These are phyloP conservation scores for Didymella segeticola DNA, from an alignment of 2,329 filamentous ascomycete genomes.

Conservation along the genomic window DNA sequence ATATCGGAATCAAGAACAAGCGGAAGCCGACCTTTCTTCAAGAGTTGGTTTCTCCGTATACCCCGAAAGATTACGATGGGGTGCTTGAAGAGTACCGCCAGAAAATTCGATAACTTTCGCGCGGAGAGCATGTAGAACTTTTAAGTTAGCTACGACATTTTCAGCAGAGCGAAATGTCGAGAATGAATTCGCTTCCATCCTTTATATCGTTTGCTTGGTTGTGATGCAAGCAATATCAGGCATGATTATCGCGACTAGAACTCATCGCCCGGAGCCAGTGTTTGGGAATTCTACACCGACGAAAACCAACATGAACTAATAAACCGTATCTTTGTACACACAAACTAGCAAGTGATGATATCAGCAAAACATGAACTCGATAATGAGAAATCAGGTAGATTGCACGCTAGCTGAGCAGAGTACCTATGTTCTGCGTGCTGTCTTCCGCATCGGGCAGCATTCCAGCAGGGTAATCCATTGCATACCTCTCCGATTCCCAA, in stretches of 20 bases:
- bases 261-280: too few species aligned
- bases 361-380: too few species aligned
- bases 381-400: too few species aligned
- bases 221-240: too few species aligned
- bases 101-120: background rate
- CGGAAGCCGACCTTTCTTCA: conserved; percentile 15
- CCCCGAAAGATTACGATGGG: conserved; percentile 31
- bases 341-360: too few species aligned
- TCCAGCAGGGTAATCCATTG: conserved; percentile 15
- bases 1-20: conserved; percentile 11
- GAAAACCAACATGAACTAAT: too few species aligned
- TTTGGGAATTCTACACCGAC: too few species aligned
- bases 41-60: conserved; percentile 30
- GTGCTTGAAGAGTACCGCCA: conserved; percentile 30
- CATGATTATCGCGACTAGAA: too few species aligned
- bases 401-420: background rate
- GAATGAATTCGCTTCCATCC: too few species aligned
- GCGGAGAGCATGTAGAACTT: background rate
- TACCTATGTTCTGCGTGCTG: background rate
- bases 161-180: background rate
- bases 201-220: too few species aligned
- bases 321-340: too few species aligned
- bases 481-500: conserved; percentile 24
- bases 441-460: conserved; percentile 15
- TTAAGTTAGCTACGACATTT: background rate